Evolutionary conservation across 495 filamentous ascomycete species (phyloP).

Genomic region (Tuber brumale): DNA sequence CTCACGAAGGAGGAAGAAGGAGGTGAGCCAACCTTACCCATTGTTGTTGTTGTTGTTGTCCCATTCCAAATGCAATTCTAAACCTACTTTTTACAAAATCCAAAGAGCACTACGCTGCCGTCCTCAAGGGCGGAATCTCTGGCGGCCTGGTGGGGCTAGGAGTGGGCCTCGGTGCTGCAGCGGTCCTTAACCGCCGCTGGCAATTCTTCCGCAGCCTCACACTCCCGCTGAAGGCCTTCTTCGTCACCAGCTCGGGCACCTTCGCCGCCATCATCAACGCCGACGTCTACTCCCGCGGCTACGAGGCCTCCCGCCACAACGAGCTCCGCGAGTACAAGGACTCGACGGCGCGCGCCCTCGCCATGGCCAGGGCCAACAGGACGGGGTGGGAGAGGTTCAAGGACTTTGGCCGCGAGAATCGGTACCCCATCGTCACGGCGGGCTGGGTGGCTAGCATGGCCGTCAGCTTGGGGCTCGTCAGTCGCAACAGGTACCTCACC

Average conservation of each 20-base stretch:
- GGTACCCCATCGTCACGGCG: constrained; percentile 80
- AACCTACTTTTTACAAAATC: neutral
- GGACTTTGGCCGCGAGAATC: constrained; percentile 65
- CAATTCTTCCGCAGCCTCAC: constrained; percentile 69
- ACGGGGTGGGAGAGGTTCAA: constrained; percentile 51
- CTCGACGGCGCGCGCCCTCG: constrained; percentile 48
- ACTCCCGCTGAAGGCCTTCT: constrained; percentile 81
- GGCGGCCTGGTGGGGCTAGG: constrained; percentile 57
- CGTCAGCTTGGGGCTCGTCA: constrained; percentile 66
- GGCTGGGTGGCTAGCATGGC: constrained; percentile 82
- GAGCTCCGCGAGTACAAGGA: constrained; percentile 60
- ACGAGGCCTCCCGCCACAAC: constrained; percentile 63
- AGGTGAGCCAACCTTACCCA: constrained; percentile 43
- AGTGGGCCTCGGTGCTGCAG: constrained; percentile 43
- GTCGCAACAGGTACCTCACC: constrained; percentile 67
- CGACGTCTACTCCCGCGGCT: constrained; percentile 68
- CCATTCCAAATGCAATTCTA: neutral
- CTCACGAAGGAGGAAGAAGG: constrained; percentile 87
- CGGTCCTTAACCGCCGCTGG: constrained; percentile 35
- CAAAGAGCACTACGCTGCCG: constrained; percentile 53
- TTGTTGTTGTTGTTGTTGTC: no score
- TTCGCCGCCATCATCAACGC: constrained; percentile 81
- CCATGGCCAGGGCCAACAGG: constrained; percentile 49
- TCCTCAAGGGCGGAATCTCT: constrained; percentile 68
- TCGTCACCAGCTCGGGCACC: constrained; percentile 73